Evolutionary conservation across 75 land plant species (phyloP), one percentile per base, ranked within the genome.

Genomic region (Isoetes taiwanensis): DNA sequence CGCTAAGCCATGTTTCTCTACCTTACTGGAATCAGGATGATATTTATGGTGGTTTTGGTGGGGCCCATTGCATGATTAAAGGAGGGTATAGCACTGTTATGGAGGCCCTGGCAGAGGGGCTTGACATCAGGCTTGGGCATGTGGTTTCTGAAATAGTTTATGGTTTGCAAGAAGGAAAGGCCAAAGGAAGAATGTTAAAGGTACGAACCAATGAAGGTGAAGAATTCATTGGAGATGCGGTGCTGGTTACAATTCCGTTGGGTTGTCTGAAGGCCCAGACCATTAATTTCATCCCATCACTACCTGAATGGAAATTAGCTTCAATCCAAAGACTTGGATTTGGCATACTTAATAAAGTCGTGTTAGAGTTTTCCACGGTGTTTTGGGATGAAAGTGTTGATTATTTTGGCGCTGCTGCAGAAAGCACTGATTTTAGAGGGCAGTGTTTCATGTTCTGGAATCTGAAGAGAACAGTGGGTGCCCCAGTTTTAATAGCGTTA

Each of bases 21-120:
- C 94, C 98, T 39, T 72, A 83, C 46, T 91, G 98, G 98, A 91
- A 87, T 55, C 98, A 91, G 57, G 98, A 91, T 71, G 98, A 91
- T 79, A 72, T 73, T 19, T 91, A 91, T 74, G 98, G 98, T 26
- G 98, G 98, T 26, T 91, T 91, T 80, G 98, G 86, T 16, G 98
- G 98, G 30, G 83, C 98, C 56, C 98, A 91, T 56, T 91, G 98
- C 62, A 91, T 91, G 98, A 87, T 91, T 52, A 91, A 84, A 77
- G 98, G 94, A 37, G 98, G 98, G 28, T 91, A 81, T 56, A 70
- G 98, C 34, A 64, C 70, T 57, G 78, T 82, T 33, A 66, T 84
- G 46, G 95, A 91, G 58, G 76, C 88, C 34, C 58, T 91, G 43
- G 85, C 62, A 25, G 69, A 79, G 30, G 85, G 89, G 34, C 72